Conservation (phyloP, 345 rosid genomes). For the Boechera divaricarpa region DNA sequence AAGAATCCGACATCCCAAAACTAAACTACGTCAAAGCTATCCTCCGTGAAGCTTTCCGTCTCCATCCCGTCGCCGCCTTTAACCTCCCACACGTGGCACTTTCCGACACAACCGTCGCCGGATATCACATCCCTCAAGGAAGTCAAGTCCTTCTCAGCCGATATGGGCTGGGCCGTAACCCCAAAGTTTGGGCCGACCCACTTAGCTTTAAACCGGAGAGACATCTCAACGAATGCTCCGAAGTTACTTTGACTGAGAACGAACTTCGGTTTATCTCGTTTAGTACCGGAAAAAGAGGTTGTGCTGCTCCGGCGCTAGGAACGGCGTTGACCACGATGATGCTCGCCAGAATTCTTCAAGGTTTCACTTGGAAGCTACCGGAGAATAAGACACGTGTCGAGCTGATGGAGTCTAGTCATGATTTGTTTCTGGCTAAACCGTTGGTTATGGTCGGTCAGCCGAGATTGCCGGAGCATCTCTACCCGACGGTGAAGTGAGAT, state of each 20-base stretch:
- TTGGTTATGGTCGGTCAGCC: slow-evolving; percentile 45
- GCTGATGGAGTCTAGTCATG: slow-evolving; percentile 46
- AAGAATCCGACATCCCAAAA: slow-evolving; percentile 49
- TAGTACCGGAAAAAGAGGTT: slow-evolving; percentile 57
- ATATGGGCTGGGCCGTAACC: slow-evolving; percentile 47
- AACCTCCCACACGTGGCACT: slow-evolving; percentile 52
- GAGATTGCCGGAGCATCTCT: slow-evolving; percentile 51
- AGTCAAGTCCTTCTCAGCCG: slow-evolving; percentile 48
- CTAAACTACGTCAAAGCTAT: slow-evolving; percentile 49
- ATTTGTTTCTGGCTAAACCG: slow-evolving; percentile 48
- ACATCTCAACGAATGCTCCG: slow-evolving; percentile 47
- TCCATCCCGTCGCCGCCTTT: slow-evolving; percentile 50
- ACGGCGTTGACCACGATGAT: slow-evolving; percentile 55
- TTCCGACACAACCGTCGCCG: slow-evolving; percentile 48
- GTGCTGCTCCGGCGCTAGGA: slow-evolving; percentile 51
- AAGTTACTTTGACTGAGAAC: slow-evolving; percentile 48
- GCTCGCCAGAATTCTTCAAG: slow-evolving; percentile 60
- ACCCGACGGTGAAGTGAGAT: slow-evolving; percentile 45
- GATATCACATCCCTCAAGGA: slow-evolving; percentile 49
- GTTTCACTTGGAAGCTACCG: slow-evolving; percentile 51
- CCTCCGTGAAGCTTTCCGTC: slow-evolving; percentile 49
- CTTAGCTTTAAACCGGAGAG: slow-evolving; percentile 49
- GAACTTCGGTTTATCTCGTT: slow-evolving; percentile 60
- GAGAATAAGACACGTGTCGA: slow-evolving; percentile 39
- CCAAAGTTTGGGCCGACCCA: slow-evolving; percentile 51